Evolutionary conservation across 495 filamentous ascomycete genomes (phyloP).

Genomic region (Lineolata rhizophorae): DNA sequence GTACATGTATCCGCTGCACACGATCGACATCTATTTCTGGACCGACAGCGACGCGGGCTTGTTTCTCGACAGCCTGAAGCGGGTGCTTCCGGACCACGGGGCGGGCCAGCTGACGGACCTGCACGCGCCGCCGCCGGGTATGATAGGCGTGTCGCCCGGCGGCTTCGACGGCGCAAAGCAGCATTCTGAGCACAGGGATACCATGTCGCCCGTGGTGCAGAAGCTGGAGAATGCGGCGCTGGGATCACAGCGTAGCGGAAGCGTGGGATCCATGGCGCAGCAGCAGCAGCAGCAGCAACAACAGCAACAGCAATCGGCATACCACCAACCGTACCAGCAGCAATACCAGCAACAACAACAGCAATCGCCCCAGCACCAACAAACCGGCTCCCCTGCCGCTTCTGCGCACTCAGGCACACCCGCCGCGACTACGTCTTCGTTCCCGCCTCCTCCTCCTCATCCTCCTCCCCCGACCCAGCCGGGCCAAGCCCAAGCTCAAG

Average conservation of each 20-base stretch:
- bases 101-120: slow-evolving; percentile 41
- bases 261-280: slow-evolving; percentile 3
- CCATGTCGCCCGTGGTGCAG: slow-evolving; percentile 61
- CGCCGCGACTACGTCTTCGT: slow-evolving; percentile 16
- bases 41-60: slow-evolving; percentile 47
- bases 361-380: too few relatives aligned
- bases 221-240: slow-evolving; percentile 66
- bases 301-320: too few relatives aligned
- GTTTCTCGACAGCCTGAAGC: slow-evolving; percentile 44
- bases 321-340: too few relatives aligned
- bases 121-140: slow-evolving; percentile 27
- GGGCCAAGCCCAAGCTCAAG: background rate
- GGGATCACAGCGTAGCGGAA: slow-evolving; percentile 13
- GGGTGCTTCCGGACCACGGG: slow-evolving; percentile 31
- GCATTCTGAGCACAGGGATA: slow-evolving; percentile 22
- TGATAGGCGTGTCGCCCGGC: slow-evolving; percentile 8
- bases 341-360: too few relatives aligned
- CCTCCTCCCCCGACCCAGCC: slow-evolving; percentile 14
- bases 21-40: slow-evolving; percentile 83
- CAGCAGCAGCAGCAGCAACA: background rate
- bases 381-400: too few relatives aligned
- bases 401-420: background rate
- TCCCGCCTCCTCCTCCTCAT: too few relatives aligned
- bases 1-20: slow-evolving; percentile 56
- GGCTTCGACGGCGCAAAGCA: too few relatives aligned